These are phyloP conservation scores for Tuctoria greenei DNA, from an alignment of 176 grass and related monocot species.

Conservation along the genomic window DNA sequence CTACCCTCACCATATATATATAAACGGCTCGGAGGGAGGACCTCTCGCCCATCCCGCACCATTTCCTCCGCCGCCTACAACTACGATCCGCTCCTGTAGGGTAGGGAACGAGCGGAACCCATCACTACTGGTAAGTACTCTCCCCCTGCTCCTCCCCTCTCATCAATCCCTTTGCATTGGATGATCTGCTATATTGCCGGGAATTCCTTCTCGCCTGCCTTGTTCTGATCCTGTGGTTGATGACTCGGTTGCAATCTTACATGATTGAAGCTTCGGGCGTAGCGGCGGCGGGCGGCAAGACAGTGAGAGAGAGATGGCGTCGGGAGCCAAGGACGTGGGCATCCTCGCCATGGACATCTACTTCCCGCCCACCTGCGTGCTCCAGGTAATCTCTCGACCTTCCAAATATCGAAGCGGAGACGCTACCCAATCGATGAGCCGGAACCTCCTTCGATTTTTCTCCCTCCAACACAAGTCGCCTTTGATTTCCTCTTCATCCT, in stretches of 20 bases:
- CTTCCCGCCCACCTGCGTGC: slow-evolving; percentile 79
- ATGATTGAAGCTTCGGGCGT: not conserved
- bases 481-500: not conserved
- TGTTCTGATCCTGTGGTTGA: not conserved
- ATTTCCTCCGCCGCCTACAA: not conserved
- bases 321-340: slow-evolving; percentile 77
- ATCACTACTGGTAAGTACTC: not conserved
- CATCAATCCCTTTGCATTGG: not conserved
- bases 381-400: slow-evolving; percentile 21
- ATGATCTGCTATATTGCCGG: too few relatives aligned
- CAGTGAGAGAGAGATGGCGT: not conserved
- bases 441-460: not conserved
- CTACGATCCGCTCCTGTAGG: slow-evolving; percentile 33
- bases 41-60: not conserved
- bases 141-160: too few relatives aligned
- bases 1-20: too few relatives aligned
- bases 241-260: not conserved
- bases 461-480: not conserved
- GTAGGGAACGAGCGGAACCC: not conserved
- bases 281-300: not conserved
- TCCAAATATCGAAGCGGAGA: not conserved
- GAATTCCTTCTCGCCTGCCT: not conserved
- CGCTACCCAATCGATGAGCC: not conserved
- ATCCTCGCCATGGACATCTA: slow-evolving; percentile 97
- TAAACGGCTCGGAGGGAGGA: too few relatives aligned